Evolutionary conservation across 1,284 basidiomycete species (phyloP).

Genomic region (Malassezia cuniculi): DNA sequence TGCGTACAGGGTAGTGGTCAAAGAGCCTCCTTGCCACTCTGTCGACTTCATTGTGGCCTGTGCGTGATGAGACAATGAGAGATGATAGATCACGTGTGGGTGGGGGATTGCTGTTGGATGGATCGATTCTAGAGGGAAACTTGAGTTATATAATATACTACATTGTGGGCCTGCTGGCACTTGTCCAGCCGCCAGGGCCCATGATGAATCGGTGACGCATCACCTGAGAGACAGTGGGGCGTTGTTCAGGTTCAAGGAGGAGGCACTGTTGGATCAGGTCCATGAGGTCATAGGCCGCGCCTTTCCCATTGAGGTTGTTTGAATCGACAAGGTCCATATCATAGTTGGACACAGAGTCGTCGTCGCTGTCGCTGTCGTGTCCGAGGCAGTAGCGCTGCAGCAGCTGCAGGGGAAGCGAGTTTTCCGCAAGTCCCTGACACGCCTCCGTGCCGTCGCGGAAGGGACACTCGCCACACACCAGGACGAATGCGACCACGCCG

Average conservation of each 20-base stretch:
- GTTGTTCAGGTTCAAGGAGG: constrained; percentile 51
- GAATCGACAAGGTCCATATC: constrained; percentile 13
- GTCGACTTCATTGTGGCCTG: no score
- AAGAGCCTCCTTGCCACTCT: no score
- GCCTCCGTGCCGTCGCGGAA: constrained; percentile 51
- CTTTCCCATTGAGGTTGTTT: constrained; percentile 12
- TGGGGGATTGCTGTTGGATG: no score
- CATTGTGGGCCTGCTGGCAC: no score
- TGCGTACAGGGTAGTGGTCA: no score
- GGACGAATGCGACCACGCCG: constrained; percentile 91
- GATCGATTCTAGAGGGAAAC: no score
- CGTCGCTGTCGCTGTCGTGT: constrained; percentile 1
- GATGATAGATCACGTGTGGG: no score
- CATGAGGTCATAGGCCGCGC: constrained; percentile 57
- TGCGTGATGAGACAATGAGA: no score
- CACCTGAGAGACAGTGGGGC: constrained; percentile 68
- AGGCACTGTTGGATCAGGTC: constrained; percentile 67
- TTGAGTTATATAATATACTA: no score
- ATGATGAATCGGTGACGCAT: constrained; percentile 63
- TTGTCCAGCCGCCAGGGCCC: constrained; percentile 50
- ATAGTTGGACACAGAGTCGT: background rate
- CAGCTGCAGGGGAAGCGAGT: constrained; percentile 29
- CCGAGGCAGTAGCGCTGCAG: constrained; percentile 23
- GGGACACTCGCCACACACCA: constrained; percentile 87
- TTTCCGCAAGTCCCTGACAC: constrained; percentile 27